These are phyloP conservation scores for Hygrophila difformis DNA, from an alignment of 257 asterid genomes.

Conservation along the genomic window DNA sequence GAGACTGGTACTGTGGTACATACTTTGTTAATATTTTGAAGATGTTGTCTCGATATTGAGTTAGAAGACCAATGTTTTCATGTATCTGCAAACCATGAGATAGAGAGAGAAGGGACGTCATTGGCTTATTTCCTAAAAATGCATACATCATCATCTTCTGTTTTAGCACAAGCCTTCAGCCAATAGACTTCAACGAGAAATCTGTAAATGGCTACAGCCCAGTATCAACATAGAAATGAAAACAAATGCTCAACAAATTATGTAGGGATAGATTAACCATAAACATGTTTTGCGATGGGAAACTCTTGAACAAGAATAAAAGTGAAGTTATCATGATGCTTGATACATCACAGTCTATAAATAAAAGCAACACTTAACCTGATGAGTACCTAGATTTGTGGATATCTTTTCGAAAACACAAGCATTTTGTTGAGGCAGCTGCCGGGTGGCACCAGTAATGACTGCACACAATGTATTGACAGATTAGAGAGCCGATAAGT, in stretches of 20 bases:
- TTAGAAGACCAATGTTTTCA: constrained; percentile 61
- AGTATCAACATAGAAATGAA: no score
- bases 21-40: constrained; percentile 54
- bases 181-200: no score
- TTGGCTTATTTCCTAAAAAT: no score
- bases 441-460: constrained; percentile 35
- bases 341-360: background rate
- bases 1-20: constrained; percentile 14
- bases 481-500: constrained; percentile 1
- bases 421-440: constrained; percentile 63
- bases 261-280: no score
- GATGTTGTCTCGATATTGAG: constrained; percentile 76
- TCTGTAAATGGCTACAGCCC: no score
- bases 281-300: no score
- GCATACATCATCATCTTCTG: no score
- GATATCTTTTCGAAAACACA: constrained; percentile 69
- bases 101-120: background rate
- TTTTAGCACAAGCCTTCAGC: no score
- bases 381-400: constrained; percentile 49
- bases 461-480: constrained; percentile 22
- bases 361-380: constrained; percentile 25
- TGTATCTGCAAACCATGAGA: constrained; percentile 38
- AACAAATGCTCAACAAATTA: background rate
- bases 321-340: no score
- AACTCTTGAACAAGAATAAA: background rate